Percentiles rank a stretch among this genome's conserved stretches.
Evolutionary conservation across 352 stramenopile species (phyloP).

Genomic region (Globisporangium takayamanum): DNA sequence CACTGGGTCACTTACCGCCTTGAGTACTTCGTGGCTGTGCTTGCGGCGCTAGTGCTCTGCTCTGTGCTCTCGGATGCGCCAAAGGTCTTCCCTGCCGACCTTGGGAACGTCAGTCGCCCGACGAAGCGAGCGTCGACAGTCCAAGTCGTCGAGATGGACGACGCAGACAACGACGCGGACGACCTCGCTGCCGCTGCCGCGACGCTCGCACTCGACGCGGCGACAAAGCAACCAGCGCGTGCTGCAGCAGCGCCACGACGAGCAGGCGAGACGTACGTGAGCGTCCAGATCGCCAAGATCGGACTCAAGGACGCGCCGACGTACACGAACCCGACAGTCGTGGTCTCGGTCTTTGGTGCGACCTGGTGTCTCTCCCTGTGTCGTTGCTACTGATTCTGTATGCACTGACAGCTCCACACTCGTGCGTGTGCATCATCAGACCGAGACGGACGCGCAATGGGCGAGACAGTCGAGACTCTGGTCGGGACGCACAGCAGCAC

Average conservation of each 20-base stretch:
- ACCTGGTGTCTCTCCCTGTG: neutral
- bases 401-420: neutral
- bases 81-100: slow-evolving; percentile 31
- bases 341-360: slow-evolving; percentile 54
- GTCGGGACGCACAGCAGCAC: slow-evolving; percentile 23
- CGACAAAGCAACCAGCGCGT: neutral
- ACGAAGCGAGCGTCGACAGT: slow-evolving; percentile 22
- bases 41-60: slow-evolving; percentile 24
- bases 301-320: slow-evolving; percentile 55
- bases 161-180: slow-evolving; percentile 19
- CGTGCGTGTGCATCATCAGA: slow-evolving; percentile 12
- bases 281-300: slow-evolving; percentile 47
- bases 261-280: slow-evolving; percentile 37
- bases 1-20: neutral
- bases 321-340: slow-evolving; percentile 60
- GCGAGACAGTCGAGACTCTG: slow-evolving; percentile 44
- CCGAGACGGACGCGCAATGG: slow-evolving; percentile 40
- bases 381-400: neutral
- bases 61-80: slow-evolving; percentile 28
- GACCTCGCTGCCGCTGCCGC: slow-evolving; percentile 1
- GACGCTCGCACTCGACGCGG: neutral
- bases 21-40: neutral
- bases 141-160: slow-evolving; percentile 22
- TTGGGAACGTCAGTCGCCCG: slow-evolving; percentile 10
- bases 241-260: slow-evolving; percentile 3